phyloP scores from a whole-genome alignment of 2,329 filamentous ascomycete genomes.

The Periconia macrospinosa region DNA sequence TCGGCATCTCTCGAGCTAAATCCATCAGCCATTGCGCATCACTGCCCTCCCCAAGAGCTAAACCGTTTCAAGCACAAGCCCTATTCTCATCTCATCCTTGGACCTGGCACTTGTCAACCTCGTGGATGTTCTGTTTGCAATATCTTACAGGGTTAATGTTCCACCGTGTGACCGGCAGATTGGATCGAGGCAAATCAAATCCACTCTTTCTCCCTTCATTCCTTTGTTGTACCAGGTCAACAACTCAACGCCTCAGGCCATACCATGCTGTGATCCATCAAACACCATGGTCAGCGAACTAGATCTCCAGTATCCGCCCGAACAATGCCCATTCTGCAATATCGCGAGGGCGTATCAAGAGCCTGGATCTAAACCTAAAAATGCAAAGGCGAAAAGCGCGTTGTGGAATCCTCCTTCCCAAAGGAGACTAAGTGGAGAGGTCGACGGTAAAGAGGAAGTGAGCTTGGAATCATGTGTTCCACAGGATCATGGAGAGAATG shows the following conservation, averaged over 20 bases:
- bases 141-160: too few relatives aligned
- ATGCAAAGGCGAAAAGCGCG: not conserved
- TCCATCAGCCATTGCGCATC: not conserved
- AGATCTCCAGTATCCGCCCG: conserved; percentile 44
- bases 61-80: not conserved
- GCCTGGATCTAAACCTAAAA: conserved; percentile 5
- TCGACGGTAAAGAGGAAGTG: conserved; percentile 1
- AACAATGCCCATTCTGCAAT: conserved; percentile 60
- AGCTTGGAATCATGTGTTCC: conserved; percentile 25
- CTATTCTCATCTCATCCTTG: not conserved
- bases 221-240: not conserved
- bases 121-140: too few relatives aligned
- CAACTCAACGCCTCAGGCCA: not conserved
- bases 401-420: conserved; percentile 7
- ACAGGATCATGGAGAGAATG: conserved; percentile 11
- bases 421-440: not conserved
- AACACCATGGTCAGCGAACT: conserved; percentile 18
- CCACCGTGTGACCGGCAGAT: too few relatives aligned
- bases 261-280: not conserved
- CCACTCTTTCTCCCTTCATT: not conserved
- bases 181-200: not conserved
- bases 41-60: not conserved
- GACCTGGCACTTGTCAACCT: too few relatives aligned
- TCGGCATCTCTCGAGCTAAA: not conserved
- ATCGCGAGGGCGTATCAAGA: conserved; percentile 56